phyloP scores from a whole-genome alignment of 495 filamentous ascomycete genomes.

The Terfezia boudieri region DNA sequence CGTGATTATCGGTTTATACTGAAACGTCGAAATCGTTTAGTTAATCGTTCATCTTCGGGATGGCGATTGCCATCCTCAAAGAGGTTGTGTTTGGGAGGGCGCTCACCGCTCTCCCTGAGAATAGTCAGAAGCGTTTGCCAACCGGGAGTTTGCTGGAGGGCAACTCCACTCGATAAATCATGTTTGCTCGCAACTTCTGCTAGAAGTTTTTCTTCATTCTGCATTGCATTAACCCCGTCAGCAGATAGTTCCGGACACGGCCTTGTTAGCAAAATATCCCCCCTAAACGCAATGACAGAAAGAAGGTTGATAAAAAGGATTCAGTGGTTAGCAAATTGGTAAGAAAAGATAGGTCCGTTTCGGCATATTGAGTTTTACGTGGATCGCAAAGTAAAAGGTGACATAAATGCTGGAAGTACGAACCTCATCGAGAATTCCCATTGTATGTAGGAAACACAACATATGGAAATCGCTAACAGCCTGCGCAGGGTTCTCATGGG shows the following conservation, averaged over 20 bases:
- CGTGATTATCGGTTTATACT: constrained; percentile 69
- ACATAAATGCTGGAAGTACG: constrained; percentile 10
- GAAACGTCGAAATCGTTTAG: constrained; percentile 98
- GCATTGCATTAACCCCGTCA: constrained; percentile 4
- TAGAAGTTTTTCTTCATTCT: constrained; percentile 82
- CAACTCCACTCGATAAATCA: constrained; percentile 52
- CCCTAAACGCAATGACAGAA: too few species aligned
- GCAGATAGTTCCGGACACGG: neutral
- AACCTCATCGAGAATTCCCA: constrained; percentile 69
- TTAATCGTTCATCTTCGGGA: constrained; percentile 50
- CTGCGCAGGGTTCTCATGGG: constrained; percentile 37
- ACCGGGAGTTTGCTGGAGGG: constrained; percentile 61
- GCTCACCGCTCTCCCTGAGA: constrained; percentile 88
- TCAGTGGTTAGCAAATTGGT: too few species aligned
- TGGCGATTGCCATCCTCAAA: constrained; percentile 14
- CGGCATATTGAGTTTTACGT: too few species aligned
- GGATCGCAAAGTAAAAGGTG: neutral
- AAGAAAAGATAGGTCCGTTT: too few species aligned
- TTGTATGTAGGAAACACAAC: constrained; percentile 59
- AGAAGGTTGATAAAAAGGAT: too few species aligned
- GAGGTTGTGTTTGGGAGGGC: constrained; percentile 26
- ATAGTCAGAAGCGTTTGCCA: constrained; percentile 89
- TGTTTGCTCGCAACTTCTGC: constrained; percentile 60
- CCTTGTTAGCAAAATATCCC: neutral
- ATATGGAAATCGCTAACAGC: constrained; percentile 84